Evolutionary conservation across 805 yeast species (phyloP), one percentile per base, ranked within the genome.

Genomic region (Suhomyces sp.): DNA sequence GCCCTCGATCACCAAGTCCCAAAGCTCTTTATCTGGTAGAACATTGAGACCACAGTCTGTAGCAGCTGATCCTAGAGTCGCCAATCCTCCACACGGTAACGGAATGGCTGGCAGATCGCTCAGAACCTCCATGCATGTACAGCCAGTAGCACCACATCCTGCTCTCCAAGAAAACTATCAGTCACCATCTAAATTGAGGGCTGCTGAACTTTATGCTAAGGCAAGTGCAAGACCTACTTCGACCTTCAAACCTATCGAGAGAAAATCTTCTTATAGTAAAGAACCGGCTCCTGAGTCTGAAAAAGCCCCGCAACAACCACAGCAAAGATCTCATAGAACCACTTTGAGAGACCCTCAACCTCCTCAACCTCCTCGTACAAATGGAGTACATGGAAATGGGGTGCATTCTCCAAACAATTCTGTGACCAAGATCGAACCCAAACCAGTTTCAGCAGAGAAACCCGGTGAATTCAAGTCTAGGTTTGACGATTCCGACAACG

Each of bases 211-310:
- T 29, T 83, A 80, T 62, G 81, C 82, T 38, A 73, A 72, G 60
- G 84, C 86, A 2, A 74, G 72, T 52, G 69, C 73, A 57, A 67
- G 79, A 53, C 78, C 79, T 2, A 54, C 55, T 13, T 72, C 77
- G 44, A 58, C 63, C 2, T 72, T 74, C 61, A 78, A 76, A 23
- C 74, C 75, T 45, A 71, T 73, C 33, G 73, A 57, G 61, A 69
- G 72, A 61, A 73, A 66, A 48, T 85, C 90, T 0, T 84, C 90
- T 38, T 86, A 81, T 62, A 84, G 81, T 57, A 84, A 80, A 60
- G 73, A 58, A 13, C 7, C 38, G 2, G 40, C 26, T 9, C 22
- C 40, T 10, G 47, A 47, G 9, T 35, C 41, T 13, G 41, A 17
- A 36, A n/a, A 3, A 5, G 41, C 19, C 12, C 41, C 22, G 4